phyloP scores from a whole-genome alignment of 2,329 filamentous ascomycete genomes.

The Botryotinia convoluta region DNA sequence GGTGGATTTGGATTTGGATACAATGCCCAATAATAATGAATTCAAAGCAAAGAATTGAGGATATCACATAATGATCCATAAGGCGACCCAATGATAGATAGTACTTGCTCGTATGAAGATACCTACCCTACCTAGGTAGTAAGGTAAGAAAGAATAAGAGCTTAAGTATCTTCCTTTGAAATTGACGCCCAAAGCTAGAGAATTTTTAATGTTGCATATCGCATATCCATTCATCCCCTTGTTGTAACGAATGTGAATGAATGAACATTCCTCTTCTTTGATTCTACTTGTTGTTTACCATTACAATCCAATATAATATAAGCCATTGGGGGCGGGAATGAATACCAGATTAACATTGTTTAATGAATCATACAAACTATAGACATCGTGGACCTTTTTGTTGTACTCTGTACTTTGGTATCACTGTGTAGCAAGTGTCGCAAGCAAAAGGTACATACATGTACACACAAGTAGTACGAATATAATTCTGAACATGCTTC shows the following conservation, averaged over 20 bases:
- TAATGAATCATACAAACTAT: background rate
- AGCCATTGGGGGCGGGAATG: background rate
- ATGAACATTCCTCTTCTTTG: background rate
- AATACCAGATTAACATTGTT: background rate
- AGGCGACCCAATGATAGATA: conserved; percentile 4
- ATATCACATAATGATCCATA: background rate
- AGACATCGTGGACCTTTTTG: background rate
- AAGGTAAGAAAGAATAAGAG: background rate
- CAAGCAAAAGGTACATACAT: background rate
- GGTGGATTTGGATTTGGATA: background rate
- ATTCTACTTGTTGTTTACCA: background rate
- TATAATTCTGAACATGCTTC: background rate
- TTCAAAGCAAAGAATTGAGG: background rate
- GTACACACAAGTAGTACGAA: background rate
- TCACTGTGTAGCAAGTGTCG: background rate
- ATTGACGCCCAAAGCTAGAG: conserved; percentile 13
- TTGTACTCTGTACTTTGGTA: background rate
- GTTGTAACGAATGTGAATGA: background rate
- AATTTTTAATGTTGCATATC: background rate
- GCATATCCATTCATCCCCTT: no score
- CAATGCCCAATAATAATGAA: background rate
- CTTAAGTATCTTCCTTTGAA: background rate
- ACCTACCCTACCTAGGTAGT: background rate
- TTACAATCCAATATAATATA: background rate
- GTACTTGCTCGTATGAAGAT: background rate